Conservation (phyloP, 2,329 filamentous ascomycete species). For the Sporothrix schenckii region DNA sequence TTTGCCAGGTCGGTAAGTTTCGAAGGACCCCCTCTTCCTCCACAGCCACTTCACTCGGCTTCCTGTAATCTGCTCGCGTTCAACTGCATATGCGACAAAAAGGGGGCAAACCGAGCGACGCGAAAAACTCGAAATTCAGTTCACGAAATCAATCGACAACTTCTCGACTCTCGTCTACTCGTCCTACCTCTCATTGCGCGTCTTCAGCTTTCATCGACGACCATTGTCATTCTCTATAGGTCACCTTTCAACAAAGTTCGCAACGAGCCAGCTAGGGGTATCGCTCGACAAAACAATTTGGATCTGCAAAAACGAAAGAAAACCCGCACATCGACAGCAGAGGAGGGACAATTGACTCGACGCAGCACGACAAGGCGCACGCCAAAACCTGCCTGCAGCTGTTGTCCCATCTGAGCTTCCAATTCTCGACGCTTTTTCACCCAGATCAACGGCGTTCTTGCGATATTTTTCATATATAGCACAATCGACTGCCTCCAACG, state of each 20-base stretch:
- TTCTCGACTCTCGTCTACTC: background rate
- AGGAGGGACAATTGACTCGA: constrained; percentile 10
- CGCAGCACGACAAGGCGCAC: constrained; percentile 15
- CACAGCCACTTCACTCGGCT: constrained; percentile 5
- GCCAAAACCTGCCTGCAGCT: constrained; percentile 24
- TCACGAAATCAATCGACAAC: constrained; percentile 14
- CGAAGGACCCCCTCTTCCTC: background rate
- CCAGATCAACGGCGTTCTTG: constrained; percentile 20
- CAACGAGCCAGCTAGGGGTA: background rate
- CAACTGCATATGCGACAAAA: constrained; percentile 27
- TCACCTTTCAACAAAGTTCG: background rate
- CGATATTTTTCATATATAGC: background rate
- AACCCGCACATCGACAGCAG: background rate
- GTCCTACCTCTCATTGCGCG: background rate
- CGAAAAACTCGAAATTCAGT: background rate
- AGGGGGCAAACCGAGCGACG: constrained; percentile 11
- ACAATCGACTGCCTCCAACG: background rate
- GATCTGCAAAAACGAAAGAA: background rate
- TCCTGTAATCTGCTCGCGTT: constrained; percentile 16
- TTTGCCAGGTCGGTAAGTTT: constrained; percentile 14
- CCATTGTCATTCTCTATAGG: background rate
- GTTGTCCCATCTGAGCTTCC: constrained; percentile 13
- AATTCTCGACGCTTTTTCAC: constrained; percentile 4
- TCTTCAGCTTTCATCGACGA: background rate
- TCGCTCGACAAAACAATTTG: background rate